A percentile compares a stretch with the other conserved stretches of the same genome.
phyloP scores from a whole-genome alignment of 768 basidiomycete species.

The Dioszegia hungarica region DNA sequence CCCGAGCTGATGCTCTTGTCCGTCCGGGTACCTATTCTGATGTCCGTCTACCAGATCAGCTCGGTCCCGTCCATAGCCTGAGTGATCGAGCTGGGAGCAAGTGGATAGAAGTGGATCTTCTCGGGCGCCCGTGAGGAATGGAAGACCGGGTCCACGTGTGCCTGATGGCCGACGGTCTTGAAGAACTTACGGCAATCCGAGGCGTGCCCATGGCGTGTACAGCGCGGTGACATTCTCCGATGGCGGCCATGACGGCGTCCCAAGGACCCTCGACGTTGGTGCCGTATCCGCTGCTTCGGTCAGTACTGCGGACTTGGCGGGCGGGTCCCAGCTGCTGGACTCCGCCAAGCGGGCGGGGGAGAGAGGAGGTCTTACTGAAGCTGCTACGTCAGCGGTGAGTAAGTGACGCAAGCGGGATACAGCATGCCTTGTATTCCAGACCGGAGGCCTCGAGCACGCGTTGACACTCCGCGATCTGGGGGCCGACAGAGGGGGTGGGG shows the following conservation, averaged over 20 bases:
- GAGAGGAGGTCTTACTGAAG: constrained; percentile 59
- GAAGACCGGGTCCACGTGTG: no score
- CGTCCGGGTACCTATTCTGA: constrained; percentile 85
- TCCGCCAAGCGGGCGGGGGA: not conserved
- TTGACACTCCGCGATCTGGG: constrained; percentile 56
- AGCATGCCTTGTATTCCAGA: constrained; percentile 68
- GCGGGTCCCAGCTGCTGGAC: no score
- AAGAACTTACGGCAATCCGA: constrained; percentile 38
- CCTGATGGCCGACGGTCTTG: no score
- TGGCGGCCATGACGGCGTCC: constrained; percentile 74
- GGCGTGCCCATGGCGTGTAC: constrained; percentile 45
- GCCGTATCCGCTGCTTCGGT: constrained; percentile 67
- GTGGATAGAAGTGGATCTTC: no score
- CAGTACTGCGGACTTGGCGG: no score
- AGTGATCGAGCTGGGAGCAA: no score
- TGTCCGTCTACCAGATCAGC: constrained; percentile 67
- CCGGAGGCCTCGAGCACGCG: constrained; percentile 76
- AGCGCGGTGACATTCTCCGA: constrained; percentile 74
- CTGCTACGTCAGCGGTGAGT: constrained; percentile 48
- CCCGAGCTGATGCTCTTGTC: constrained; percentile 59
- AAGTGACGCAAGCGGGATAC: not conserved
- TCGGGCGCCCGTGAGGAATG: no score
- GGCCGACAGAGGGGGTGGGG: constrained; percentile 38
- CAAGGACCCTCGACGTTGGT: constrained; percentile 91
- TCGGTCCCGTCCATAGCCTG: no score